Base-by-base conservation (phyloP, 179 eudicot species). In the Heliamphora pulchella region DNA sequence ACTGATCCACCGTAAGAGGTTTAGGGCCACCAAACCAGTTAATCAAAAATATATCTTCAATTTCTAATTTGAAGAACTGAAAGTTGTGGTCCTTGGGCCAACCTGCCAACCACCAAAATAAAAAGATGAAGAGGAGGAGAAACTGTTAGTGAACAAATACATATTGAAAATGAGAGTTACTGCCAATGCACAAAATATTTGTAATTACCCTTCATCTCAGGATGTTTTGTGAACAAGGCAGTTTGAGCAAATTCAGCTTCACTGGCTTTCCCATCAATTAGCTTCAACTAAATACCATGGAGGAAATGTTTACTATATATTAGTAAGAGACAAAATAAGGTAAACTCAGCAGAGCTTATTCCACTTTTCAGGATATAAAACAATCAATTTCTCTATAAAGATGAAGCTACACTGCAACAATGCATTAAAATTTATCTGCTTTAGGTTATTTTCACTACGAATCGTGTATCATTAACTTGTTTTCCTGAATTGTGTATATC, bases 21-120 rank as follows among this genome's bases (percentile, higher is more conserved):
- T 90, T 94, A 73, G 90, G 92, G 75, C 98, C 98, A 74, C 98
- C 98, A 84, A 83, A 94, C 93, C 92, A 91, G 81, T 94, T 93
- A 9, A 94, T 91, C 89, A 94, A 53, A 79, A 94, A 94, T 50
- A 94, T 90, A 71, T 93, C 84, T 41, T 84, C 88, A 3, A 89
- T 91, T 63, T 88, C 91, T 71, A 94, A 79, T 81, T 89, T 93
- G 85, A 82, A 94, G 62, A 94, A 72, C 89, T 87, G 89, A 87
- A 93, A 94, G 76, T 93, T 74, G 87, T 94, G 98, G 84, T 80
- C 72, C 88, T 89, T 79, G 0, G 97, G 98, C 97, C 97, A 94
- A 80, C 75, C 98, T 91, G 86, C 74, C 14, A 85, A 83, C 48
- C 77, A 77, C 39, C 65, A 74, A 82, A 62, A 69, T 53, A 74